Evolutionary conservation across 306 rosid species (phyloP), one percentile per base, ranked within the genome.

Genomic region (Cercis canadensis): DNA sequence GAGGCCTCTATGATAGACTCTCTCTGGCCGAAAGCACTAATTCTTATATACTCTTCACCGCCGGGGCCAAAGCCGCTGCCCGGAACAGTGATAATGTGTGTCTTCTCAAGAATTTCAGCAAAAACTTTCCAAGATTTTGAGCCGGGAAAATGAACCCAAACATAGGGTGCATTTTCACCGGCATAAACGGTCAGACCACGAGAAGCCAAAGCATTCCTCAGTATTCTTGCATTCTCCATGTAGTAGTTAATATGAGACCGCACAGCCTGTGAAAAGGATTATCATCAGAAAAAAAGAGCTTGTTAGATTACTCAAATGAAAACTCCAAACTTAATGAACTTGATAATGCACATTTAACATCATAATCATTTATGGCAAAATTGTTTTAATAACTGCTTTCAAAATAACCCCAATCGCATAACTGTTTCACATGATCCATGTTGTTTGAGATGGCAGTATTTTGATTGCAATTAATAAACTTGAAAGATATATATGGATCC

Each of bases 141-240:
- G 66, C 93, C 91, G 2, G 91, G 92, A 78, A 90, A 85, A 51
- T 75, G 92, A 13, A 85, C 87, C 96, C 96, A 90, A 71, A 85
- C 75, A 54, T 83, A 85, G 33, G 96, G 93, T 54, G 96, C 91
- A 65, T 90, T 90, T 73, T 65, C 65, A 9, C 91, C 85, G 0
- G 92, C 96, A 45, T 85, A 87, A 39, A 78, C 87, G 60, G 76
- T 69, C 52, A 87, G 50, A 55, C 96, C 96, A 16, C 87, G 79
- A 55, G 89, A 83, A 40, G 75, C 43, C 65, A 90, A 74, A 58
- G 89, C 80, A 36, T 82, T 74, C 4, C 78, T 76, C 81, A 90
- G 78, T 50, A 90, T 83, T 55, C 83, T 80, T 65, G 92, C 89
- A 50, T 90, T 90, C 67, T 83, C 85, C 92, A 80, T 90, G 80